Evolutionary conservation across 2,329 filamentous ascomycete species (phyloP).

Genomic region (Aspergillus awamori): DNA sequence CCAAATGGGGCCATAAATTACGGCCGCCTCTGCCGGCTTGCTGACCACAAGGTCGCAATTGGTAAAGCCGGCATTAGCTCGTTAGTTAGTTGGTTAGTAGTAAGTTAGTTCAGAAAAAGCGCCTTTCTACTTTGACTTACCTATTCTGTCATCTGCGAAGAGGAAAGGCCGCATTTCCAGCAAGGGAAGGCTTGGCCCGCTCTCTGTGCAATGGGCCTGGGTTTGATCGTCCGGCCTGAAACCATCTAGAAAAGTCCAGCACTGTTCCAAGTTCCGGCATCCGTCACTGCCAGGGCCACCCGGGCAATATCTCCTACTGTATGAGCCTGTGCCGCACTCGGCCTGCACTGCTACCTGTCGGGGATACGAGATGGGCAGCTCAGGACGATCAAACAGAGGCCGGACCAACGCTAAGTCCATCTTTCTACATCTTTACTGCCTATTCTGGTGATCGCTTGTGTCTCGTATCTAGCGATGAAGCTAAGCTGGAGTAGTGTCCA

Average conservation of each 20-base stretch:
- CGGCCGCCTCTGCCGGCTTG: neutral
- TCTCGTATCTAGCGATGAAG: neutral
- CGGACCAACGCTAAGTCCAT: conserved; percentile 6
- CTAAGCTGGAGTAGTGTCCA: conserved; percentile 7
- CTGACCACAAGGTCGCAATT: neutral
- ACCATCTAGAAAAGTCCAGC: conserved; percentile 34
- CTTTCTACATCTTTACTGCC: neutral
- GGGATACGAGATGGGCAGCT: neutral
- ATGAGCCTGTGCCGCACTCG: neutral
- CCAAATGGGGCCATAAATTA: conserved; percentile 14
- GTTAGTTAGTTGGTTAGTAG: neutral
- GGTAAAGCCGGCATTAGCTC: no score
- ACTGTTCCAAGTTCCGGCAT: conserved; percentile 11
- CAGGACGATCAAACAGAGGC: neutral
- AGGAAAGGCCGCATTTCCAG: neutral
- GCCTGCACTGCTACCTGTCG: neutral
- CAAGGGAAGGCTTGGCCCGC: conserved; percentile 16
- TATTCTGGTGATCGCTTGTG: neutral
- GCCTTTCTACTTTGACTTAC: no score
- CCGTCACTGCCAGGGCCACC: neutral
- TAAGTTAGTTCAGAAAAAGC: no score
- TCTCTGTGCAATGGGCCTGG: conserved; percentile 15
- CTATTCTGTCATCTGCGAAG: neutral
- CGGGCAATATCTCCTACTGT: neutral
- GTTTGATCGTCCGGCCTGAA: conserved; percentile 40